Evolutionary conservation across 192 early-diverging fungal species (phyloP).

Genomic region (Mortierella hygrophila): DNA sequence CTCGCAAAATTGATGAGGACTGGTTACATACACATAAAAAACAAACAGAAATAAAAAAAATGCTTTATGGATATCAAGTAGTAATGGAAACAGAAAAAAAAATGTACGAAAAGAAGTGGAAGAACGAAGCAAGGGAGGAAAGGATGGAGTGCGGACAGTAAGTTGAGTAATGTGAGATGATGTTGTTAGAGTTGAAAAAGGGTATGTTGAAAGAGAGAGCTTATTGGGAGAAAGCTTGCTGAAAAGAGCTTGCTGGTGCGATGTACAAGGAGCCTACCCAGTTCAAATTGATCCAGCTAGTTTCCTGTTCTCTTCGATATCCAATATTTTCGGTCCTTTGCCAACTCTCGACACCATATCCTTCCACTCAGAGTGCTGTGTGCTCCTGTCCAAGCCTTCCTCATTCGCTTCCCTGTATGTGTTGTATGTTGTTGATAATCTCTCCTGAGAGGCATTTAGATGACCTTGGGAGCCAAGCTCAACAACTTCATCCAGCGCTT

Average conservation of each 20-base stretch:
- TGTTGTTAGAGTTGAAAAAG: not conserved
- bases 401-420: not conserved
- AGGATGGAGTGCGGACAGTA: not conserved
- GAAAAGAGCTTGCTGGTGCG: not conserved
- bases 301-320: not conserved
- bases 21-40: constrained; percentile 1
- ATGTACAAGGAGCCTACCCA: not conserved
- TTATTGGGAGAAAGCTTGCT: not conserved
- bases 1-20: not conserved
- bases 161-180: not conserved
- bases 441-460: constrained; percentile 61
- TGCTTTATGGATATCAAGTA: constrained; percentile 18
- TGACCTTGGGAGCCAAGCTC: constrained; percentile 91
- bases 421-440: not conserved
- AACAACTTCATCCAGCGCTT: constrained; percentile 98
- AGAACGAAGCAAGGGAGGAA: not conserved
- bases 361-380: not conserved
- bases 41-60: constrained; percentile 19
- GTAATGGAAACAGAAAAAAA: constrained; percentile 18
- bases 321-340: not conserved
- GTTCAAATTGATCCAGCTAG: not conserved
- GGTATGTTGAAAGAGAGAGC: not conserved
- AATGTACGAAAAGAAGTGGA: not conserved
- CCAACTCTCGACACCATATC: not conserved
- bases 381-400: not conserved